Evolutionary conservation across 345 rosid species (phyloP).

Genomic region (Hypericum androsaemum): DNA sequence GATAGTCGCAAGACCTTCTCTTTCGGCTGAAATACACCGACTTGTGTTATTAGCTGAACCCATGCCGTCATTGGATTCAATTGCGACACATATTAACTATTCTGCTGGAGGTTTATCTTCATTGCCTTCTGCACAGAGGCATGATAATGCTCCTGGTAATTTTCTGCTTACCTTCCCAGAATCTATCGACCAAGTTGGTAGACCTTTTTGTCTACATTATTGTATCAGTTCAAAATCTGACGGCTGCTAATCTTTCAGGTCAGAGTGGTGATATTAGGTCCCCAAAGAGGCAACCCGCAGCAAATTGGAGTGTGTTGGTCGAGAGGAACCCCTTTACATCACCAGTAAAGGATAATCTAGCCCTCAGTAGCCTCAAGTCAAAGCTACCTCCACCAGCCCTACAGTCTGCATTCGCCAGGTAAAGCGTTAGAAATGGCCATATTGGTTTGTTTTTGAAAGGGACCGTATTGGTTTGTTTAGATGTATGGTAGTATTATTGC

Average conservation of each 20-base stretch:
- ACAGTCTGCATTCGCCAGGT: constrained; percentile 88
- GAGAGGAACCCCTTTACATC: constrained; percentile 60
- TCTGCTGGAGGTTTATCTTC: constrained; percentile 33
- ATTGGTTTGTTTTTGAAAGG: constrained; percentile 2
- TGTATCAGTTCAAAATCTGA: neutral
- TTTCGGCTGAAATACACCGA: constrained; percentile 53
- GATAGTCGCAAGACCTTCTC: constrained; percentile 69
- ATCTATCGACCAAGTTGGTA: too few relatives aligned
- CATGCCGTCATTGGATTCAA: constrained; percentile 80
- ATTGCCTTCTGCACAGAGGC: constrained; percentile 40
- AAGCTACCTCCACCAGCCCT: constrained; percentile 60
- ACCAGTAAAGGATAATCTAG: constrained; percentile 69
- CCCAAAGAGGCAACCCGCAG: constrained; percentile 52
- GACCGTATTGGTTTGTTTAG: constrained; percentile 8
- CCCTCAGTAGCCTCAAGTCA: constrained; percentile 46
- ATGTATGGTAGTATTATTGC: constrained; percentile 1
- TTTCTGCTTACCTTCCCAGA: neutral
- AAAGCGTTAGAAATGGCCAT: constrained; percentile 1
- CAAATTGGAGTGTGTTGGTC: constrained; percentile 74
- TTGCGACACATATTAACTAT: constrained; percentile 52
- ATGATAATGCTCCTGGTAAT: constrained; percentile 46
- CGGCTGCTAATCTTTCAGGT: constrained; percentile 36
- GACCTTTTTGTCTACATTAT: neutral
- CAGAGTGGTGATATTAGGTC: constrained; percentile 78
- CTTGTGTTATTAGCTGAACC: constrained; percentile 71